A percentile compares a stretch with the other conserved stretches of the same genome.
Evolutionary conservation across 495 filamentous ascomycete species (phyloP).

Genomic region (Hyaloscypha variabilis): DNA sequence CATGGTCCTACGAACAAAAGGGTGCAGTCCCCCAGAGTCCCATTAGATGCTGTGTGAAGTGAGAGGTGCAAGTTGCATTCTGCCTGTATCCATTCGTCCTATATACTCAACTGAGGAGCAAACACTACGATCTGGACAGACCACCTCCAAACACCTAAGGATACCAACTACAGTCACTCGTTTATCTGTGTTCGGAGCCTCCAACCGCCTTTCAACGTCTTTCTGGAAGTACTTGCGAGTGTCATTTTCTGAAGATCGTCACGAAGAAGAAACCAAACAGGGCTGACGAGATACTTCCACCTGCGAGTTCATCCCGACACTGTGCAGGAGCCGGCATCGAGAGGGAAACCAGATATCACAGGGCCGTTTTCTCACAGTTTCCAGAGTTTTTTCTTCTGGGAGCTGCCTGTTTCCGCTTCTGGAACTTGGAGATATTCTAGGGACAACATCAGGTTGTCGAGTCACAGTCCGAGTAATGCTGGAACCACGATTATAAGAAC

Average conservation of each 20-base stretch:
- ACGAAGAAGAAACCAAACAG: not conserved
- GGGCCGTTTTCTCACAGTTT: not conserved
- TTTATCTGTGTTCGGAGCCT: conserved; percentile 25
- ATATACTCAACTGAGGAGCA: conserved; percentile 10
- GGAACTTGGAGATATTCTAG: conserved; percentile 5
- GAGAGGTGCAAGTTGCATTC: conserved; percentile 2
- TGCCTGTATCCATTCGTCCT: conserved; percentile 7
- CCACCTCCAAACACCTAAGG: not conserved
- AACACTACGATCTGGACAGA: not conserved
- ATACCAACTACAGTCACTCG: conserved; percentile 32
- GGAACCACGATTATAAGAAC: conserved; percentile 32
- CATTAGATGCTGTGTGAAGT: not conserved
- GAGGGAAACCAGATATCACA: not conserved
- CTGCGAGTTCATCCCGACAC: not conserved
- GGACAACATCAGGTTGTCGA: conserved; percentile 27
- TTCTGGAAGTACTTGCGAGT: conserved; percentile 11
- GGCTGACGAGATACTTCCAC: not conserved
- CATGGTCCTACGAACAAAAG: conserved; percentile 10
- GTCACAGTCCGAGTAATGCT: conserved; percentile 26
- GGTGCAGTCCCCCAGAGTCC: conserved; percentile 8
- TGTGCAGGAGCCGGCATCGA: not conserved
- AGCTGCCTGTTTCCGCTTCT: not conserved
- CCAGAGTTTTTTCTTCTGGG: conserved; percentile 9
- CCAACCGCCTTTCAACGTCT: not conserved
- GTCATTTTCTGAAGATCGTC: not conserved